Base-by-base conservation (phyloP, 1,284 basidiomycete genomes). In the Tilletia indica region DNA sequence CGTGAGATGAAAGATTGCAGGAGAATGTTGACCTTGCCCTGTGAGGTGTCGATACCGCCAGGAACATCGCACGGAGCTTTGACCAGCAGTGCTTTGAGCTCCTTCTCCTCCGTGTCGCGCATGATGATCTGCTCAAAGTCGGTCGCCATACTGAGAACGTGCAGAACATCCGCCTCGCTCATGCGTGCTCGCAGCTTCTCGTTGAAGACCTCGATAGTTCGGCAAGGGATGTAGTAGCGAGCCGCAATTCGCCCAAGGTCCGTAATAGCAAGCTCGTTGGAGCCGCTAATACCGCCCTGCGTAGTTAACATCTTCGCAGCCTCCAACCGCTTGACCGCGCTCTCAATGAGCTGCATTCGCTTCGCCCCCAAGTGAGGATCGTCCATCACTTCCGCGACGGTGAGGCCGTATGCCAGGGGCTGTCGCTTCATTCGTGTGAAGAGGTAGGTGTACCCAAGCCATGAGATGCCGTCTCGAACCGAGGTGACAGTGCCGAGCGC, bases 111-210 rank as follows among this genome's bases (percentile, higher is more conserved):
- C 25, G 90, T 91, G 80, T 98, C 97, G 72, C 97, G 90, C 6
- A 94, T 87, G 86, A 97, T 92, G 68, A 99, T 91, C 87, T 99
- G 97, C 73, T 93, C 90, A 81, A 99, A 99, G 91, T 99, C 97
- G 11, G 93, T 94, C 71, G 94, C 96, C 86, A 89, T 89, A 76
- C 93, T 91, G 49, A 99, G 88, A 89, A 98, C 90, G 5, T 86
- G 88, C 67, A 99, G 88, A 34, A 94, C 89, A 85, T 99, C 95
- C 1, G 95, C 97, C 84, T 99, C 96, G 14, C 91, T 90, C 94
- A 99, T 97, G 73, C 87, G 89, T 0, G 90, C 88, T 70, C 89
- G 88, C 85, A 99, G 93, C 74, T 89, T 86, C 75, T 90, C 86
- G 86, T 94, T 94, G 87, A 97, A 99, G 3, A 92, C 89, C 83